Conservation (phyloP, 1,284 basidiomycete genomes). For the Anthracocystis panici-leucophaei region DNA sequence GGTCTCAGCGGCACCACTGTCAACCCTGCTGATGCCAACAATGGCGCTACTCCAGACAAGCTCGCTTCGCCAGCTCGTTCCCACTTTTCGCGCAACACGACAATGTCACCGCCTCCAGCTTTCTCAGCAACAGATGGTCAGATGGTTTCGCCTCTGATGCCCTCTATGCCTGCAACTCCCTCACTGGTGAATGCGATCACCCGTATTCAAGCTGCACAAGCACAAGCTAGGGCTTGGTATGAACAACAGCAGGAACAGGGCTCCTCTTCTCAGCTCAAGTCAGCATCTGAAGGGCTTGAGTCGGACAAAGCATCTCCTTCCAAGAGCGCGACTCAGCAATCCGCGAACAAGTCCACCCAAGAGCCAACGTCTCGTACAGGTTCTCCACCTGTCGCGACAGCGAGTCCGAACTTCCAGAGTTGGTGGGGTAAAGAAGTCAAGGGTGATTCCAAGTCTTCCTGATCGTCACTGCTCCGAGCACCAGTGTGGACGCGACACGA, state of each 20-base stretch:
- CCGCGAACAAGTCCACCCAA: not conserved
- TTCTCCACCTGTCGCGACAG: constrained; percentile 3
- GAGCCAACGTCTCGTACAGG: not conserved
- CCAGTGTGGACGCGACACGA: not conserved
- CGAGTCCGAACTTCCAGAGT: constrained; percentile 21
- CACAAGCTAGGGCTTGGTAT: constrained; percentile 53
- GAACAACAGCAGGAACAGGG: constrained; percentile 18
- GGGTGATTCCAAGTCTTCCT: constrained; percentile 13
- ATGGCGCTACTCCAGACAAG: not conserved
- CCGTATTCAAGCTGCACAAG: constrained; percentile 61
- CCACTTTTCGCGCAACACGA: constrained; percentile 13
- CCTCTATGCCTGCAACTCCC: constrained; percentile 56
- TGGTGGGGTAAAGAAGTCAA: constrained; percentile 50
- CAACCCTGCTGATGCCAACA: not conserved
- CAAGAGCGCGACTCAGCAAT: not conserved
- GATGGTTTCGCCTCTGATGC: constrained; percentile 3
- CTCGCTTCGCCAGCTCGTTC: constrained; percentile 28
- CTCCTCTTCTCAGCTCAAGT: constrained; percentile 7
- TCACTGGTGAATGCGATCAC: constrained; percentile 61
- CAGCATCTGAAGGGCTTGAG: not conserved
- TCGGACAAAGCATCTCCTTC: not conserved
- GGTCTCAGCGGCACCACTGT: constrained; percentile 27
- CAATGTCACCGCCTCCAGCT: constrained; percentile 34
- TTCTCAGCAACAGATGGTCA: constrained; percentile 14
- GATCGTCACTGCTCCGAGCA: not conserved